Base-by-base conservation (phyloP, 352 stramenopile genomes). In the Globisporangium camurandrum region DNA sequence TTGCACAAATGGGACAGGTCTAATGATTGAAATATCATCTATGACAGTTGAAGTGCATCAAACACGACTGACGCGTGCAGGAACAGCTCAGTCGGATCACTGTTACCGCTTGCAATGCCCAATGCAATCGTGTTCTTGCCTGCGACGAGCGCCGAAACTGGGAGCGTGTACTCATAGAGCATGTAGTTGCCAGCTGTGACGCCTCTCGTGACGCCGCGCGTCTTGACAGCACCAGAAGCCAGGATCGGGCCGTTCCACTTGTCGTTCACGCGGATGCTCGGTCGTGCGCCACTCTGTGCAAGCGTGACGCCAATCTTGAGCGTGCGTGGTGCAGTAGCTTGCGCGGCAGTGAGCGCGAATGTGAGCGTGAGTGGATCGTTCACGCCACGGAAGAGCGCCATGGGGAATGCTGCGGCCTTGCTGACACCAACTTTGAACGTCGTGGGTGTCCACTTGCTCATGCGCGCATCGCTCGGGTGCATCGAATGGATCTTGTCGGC, bases 401-500 rank as follows among this genome's bases (percentile, higher is more conserved):
- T 65, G 1, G 69, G 69, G 57, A 80, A 77, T 49, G 40, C 46
- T 11, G 42, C 51, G 31, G 51, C 57, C 1, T 49, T 38, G 30
- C 75, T 59, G 0, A 43, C 52, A 7, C 49, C 61, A 5, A 53
- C 54, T 0, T 27, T 44, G 45, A 76, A 80, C 4, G 57, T 67
- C 11, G 55, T 27, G 11, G 57, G 30, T 0, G 51, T 49, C 57
- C 59, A 76, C 5, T 37, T 20, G 3, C 59, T 12, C 71, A 79
- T 83, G 6, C 66, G 69, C 2, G 42, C 38, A 44, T 80, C 66
- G 22, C 66, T 72, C 19, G 66, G 66, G 45, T 80, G 69, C 69
- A 80, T 76, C 31, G 33, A 61, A 49, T 70, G 63, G 54, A 83
- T 77, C 61, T 74, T 83, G 59, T 75, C 57, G 4, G 71, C 59